These are phyloP conservation scores for Sclerotiophoma versabilis DNA, from an alignment of 2,329 filamentous ascomycete species.

Conservation along the genomic window DNA sequence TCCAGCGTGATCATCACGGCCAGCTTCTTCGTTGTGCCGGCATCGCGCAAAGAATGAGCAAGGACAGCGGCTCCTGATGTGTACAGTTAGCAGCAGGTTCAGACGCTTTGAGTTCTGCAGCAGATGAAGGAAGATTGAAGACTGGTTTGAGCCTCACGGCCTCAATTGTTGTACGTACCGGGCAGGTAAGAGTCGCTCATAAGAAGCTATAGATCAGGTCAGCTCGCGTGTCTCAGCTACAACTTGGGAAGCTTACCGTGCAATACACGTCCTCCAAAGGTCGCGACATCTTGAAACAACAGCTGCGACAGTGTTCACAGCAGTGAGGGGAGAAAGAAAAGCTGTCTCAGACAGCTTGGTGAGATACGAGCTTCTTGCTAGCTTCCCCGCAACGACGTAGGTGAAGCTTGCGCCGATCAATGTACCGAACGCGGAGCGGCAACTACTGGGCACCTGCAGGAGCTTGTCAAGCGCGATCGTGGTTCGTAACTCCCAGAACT, in stretches of 20 bases:
- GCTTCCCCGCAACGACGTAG: constrained; percentile 38
- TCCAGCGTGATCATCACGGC: constrained; percentile 85
- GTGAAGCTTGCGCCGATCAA: constrained; percentile 34
- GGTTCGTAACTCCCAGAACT: background rate
- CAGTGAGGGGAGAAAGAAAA: constrained; percentile 3
- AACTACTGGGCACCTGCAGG: constrained; percentile 27
- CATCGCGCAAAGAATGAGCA: constrained; percentile 92
- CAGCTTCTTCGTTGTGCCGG: constrained; percentile 83
- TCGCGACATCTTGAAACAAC: constrained; percentile 37
- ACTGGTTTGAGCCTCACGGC: background rate
- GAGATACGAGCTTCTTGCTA: constrained; percentile 20
- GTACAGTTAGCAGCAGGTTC: background rate
- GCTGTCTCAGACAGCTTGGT: constrained; percentile 10
- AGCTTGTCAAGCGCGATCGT: constrained; percentile 15
- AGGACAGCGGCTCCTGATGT: constrained; percentile 83
- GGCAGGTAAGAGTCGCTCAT: constrained; percentile 92
- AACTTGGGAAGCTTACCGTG: constrained; percentile 59
- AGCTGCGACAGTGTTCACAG: background rate
- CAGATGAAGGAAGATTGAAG: background rate
- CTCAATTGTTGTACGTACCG: constrained; percentile 62
- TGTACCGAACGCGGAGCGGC: constrained; percentile 32
- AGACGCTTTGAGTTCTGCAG: background rate
- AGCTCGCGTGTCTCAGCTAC: constrained; percentile 33
- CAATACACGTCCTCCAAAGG: constrained; percentile 68
- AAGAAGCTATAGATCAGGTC: constrained; percentile 71